These are phyloP conservation scores for Colletotrichum liriopes DNA, from an alignment of 2,329 filamentous ascomycete species.

Conservation along the genomic window DNA sequence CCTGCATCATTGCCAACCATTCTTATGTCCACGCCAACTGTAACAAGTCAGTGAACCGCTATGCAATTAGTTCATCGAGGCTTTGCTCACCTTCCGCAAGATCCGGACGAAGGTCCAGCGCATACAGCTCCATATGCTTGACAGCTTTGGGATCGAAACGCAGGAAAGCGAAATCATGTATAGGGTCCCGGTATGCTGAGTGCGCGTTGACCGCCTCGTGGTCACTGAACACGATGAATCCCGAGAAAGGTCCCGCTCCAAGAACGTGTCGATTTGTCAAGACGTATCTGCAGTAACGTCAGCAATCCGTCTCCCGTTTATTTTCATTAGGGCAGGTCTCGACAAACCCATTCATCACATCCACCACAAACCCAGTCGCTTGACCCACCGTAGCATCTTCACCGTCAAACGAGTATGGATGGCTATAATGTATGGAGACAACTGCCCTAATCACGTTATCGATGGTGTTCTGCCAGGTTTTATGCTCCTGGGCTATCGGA, in stretches of 20 bases:
- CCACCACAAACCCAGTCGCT: too few relatives aligned
- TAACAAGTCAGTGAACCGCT: too few relatives aligned
- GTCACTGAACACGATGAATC: constrained; percentile 98
- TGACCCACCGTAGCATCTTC: too few relatives aligned
- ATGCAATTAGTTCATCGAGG: too few relatives aligned
- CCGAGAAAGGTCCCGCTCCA: constrained; percentile 95
- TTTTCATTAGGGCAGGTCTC: too few relatives aligned
- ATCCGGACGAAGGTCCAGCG: constrained; percentile 86
- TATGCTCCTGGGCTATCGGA: too few relatives aligned
- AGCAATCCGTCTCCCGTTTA: too few relatives aligned
- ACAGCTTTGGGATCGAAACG: constrained; percentile 96
- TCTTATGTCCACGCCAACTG: constrained; percentile 92
- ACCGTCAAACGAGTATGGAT: too few relatives aligned
- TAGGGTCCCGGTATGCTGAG: constrained; percentile 96
- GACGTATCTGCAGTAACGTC: constrained; percentile 60
- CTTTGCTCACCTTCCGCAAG: constrained; percentile 75
- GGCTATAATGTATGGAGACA: too few relatives aligned
- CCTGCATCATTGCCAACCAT: constrained; percentile 99
- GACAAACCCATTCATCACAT: too few relatives aligned
- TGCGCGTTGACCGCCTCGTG: constrained; percentile 97
- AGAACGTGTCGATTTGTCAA: constrained; percentile 94
- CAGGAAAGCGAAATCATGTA: constrained; percentile 98
- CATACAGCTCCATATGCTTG: constrained; percentile 94
- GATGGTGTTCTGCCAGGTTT: too few relatives aligned
- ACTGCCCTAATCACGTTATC: too few relatives aligned